Base-by-base conservation (phyloP, 2,329 filamentous ascomycete species). In the Clarireedia homoeocarpa region DNA sequence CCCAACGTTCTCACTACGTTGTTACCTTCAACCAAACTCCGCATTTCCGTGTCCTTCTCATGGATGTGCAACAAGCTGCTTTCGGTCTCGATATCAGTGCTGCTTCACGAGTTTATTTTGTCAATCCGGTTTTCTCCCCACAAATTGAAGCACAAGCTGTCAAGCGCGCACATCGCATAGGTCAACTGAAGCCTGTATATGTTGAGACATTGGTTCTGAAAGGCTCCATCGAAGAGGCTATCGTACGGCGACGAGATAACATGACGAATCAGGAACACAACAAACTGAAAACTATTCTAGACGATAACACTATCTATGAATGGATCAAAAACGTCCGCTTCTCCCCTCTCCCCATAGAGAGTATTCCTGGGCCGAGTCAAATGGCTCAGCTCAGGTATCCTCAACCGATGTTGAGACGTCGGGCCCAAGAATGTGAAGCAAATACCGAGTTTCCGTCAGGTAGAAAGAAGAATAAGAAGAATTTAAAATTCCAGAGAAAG, bases 1-100 rank as follows among this genome's bases (percentile, higher is more conserved):
- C 79, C 12, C 78, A 82, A 5, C 82, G 88, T 56, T 82, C 86
- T 0, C 81, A 86, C 65, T 95, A 96, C 65, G 81, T 96, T 0
- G 81, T 84, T 0, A 80, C 84, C 0, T 96, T 96, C 71, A 89
- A 91, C 60, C 61, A 60, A 60, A 59, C 59, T 6, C 48, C 61
- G 2, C 47, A 40, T 0, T 67, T 68, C 46, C 58, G 89, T 5
- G 89, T 96, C 0, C 74, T 96, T 2, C 77, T 96, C 1, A 96
- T 96, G 86, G 91, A 96, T 66, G 81, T 96, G n/a, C 83, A 82
- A 1, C 89, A 94, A 67, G 91, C 91, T 30, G 89, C 91, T 0
- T 89, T 91, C 59, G 92, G 92, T 0, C 77, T 97, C 0, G 91
- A 96, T 67, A 84, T 96, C 70, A 85, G 84, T 51, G 84, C 82